A percentile compares a stretch with the other conserved stretches of the same genome.
Evolutionary conservation across 345 rosid species (phyloP).

Genomic region (Populus euphratica): DNA sequence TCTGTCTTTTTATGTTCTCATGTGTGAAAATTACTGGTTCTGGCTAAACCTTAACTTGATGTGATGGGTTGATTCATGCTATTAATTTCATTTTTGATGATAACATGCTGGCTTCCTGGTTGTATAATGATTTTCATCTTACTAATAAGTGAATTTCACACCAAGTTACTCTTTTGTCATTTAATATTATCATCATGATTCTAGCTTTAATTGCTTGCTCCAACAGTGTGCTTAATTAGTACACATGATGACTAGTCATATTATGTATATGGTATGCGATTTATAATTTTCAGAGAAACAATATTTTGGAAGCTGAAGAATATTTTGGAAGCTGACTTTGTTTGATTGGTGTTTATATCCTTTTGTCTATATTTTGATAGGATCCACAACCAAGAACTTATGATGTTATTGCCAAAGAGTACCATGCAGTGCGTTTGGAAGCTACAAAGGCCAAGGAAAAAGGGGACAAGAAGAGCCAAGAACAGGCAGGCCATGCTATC

Average conservation of each 20-base stretch:
- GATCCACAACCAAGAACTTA: constrained; percentile 54
- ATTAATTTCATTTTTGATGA: too few relatives aligned
- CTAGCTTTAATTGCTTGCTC: too few relatives aligned
- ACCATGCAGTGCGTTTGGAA: constrained; percentile 59
- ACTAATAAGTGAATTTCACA: too few relatives aligned
- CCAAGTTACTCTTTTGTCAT: too few relatives aligned
- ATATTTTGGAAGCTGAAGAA: background rate
- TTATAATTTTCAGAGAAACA: background rate
- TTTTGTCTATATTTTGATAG: constrained; percentile 30
- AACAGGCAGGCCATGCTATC: constrained; percentile 58
- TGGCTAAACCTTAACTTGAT: too few relatives aligned
- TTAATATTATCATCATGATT: too few relatives aligned
- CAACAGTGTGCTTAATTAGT: too few relatives aligned
- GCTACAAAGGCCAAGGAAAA: constrained; percentile 76
- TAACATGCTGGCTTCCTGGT: too few relatives aligned
- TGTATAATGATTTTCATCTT: too few relatives aligned
- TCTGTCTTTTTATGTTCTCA: too few relatives aligned
- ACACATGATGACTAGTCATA: background rate
- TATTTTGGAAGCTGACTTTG: background rate
- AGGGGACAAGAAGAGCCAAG: constrained; percentile 67
- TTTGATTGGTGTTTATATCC: constrained; percentile 1
- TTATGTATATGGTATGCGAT: background rate
- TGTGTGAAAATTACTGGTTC: too few relatives aligned
- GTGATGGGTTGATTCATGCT: too few relatives aligned
- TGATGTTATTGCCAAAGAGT: constrained; percentile 67